These are phyloP conservation scores for Cicer yamashitae DNA, from an alignment of 306 rosid genomes.

Conservation along the genomic window DNA sequence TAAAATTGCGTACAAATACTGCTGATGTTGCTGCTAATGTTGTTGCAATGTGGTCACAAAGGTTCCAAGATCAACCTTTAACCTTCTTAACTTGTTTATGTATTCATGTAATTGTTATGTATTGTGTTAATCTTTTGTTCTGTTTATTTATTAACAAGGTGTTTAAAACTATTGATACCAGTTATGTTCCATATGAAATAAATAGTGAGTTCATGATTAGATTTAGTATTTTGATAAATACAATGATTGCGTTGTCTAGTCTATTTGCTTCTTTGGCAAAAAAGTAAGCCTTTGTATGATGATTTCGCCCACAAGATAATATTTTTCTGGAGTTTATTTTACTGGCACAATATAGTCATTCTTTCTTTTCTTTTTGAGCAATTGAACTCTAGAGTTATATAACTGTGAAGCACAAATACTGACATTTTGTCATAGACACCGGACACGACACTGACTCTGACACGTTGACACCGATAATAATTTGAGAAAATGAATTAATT, in stretches of 20 bases:
- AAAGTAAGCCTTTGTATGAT: neutral
- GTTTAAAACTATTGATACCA: neutral
- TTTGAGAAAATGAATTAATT: too few relatives aligned
- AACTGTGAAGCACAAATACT: neutral
- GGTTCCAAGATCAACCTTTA: too few relatives aligned
- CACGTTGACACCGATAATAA: too few relatives aligned
- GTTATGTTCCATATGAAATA: slow-evolving; percentile 6
- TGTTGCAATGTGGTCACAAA: too few relatives aligned
- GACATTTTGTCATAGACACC: too few relatives aligned
- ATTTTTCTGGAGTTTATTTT: neutral
- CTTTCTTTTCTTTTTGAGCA: neutral
- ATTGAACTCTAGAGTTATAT: neutral
- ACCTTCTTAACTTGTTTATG: neutral
- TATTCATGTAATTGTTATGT: neutral
- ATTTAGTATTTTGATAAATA: neutral
- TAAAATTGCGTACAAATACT: neutral
- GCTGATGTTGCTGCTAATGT: neutral
- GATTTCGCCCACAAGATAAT: neutral
- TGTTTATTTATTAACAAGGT: neutral
- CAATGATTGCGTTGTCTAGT: neutral
- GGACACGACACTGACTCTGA: too few relatives aligned
- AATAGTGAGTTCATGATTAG: neutral
- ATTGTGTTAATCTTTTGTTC: slow-evolving; percentile 8
- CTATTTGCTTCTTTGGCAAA: neutral
- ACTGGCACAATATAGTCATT: neutral